Evolutionary conservation across 2,329 filamentous ascomycete species (phyloP), one percentile per base, ranked within the genome.

Genomic region (Fusarium sp.): DNA sequence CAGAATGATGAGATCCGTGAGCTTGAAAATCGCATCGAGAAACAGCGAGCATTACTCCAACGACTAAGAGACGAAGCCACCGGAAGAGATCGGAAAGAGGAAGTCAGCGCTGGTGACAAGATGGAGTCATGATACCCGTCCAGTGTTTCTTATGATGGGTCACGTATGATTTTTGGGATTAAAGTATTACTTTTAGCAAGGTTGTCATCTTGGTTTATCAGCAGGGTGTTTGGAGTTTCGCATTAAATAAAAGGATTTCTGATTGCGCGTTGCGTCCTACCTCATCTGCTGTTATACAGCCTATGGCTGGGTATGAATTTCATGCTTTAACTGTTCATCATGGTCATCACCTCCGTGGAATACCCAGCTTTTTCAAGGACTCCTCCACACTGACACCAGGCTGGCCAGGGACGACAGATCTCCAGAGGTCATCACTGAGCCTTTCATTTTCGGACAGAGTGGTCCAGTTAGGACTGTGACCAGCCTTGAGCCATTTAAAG

Each of bases 401-500:
- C 57, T 88, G 88, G 14, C 92, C 92, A 15, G 88, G 88, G 17
- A 95, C 89, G 17, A 91, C 85, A 38, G 89, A 87, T 56, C 86
- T 89, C 95, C 95, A 98, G 2, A 92, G 84, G 5, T 88, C 85
- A 4, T 92, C 89, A 0, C 83, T 75, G 18, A 96, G 83, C 30
- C 88, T 87, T 62, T 91, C 84, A 3, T 85, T 85, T 59, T 90
- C 87, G 4, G 89, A 85, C 28, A 98, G 77, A 6, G 94, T 83
- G 39, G 86, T 89, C 94, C 96, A 99, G 80, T 99, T 95, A 5
- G 96, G 96, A 79, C 94, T 98, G 36, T 90, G 90, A 66, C 93
- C 94, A 22, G 89, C 87, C 82, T 95, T 97, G 72, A 98, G 88
- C 96, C 96, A 98, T 83, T 97, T 97, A 87, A 99, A 99, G 81